Conservation (phyloP, 257 asterid genomes). For the Solanum acaule region DNA sequence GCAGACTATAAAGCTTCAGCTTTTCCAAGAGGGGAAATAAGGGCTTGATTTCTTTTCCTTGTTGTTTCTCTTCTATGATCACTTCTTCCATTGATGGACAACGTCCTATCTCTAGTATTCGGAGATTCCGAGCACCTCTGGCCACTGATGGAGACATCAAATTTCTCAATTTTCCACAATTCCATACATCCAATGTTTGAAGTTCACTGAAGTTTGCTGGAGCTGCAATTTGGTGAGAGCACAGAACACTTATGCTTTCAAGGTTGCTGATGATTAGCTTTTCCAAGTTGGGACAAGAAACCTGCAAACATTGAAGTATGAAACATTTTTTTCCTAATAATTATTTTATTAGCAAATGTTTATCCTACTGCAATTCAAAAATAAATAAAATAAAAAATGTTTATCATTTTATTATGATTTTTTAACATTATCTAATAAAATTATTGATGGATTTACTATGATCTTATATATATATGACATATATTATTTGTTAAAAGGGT, state of each 20-base stretch:
- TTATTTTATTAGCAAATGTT: too few species aligned
- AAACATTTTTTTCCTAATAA: too few species aligned
- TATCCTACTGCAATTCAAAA: too few species aligned
- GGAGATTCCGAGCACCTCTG: neutral
- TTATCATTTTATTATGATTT: too few species aligned
- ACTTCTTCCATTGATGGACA: neutral
- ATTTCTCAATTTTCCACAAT: neutral
- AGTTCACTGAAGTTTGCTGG: neutral
- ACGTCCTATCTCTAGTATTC: rapidly evolving
- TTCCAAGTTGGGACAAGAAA: neutral
- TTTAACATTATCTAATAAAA: too few species aligned
- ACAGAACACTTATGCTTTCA: neutral
- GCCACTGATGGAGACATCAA: neutral
- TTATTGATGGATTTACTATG: too few species aligned
- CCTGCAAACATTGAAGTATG: neutral
- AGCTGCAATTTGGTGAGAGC: neutral
- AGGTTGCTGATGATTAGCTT: rapidly evolving
- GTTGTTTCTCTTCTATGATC: neutral
- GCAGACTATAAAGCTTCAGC: rapidly evolving
- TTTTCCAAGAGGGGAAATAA: neutral
- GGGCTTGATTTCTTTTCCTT: neutral
- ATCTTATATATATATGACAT: too few species aligned
- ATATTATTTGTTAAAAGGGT: too few species aligned
- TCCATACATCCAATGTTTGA: rapidly evolving
- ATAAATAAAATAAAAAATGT: too few species aligned